phyloP scores from a whole-genome alignment of 2,329 filamentous ascomycete species.

The Colletotrichum navitas region DNA sequence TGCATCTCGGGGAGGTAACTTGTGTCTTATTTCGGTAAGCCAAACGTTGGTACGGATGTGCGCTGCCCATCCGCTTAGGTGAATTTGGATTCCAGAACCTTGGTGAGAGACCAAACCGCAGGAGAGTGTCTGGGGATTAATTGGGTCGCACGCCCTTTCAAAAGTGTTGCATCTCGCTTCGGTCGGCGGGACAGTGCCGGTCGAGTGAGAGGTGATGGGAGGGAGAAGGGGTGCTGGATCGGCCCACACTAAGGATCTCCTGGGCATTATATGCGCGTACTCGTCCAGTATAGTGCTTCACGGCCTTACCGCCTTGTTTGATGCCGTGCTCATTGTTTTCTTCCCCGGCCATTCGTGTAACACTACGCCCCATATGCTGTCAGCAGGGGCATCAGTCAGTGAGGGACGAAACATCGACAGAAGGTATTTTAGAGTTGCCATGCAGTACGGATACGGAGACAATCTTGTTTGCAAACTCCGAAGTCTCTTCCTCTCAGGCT shows the following conservation, averaged over 20 bases:
- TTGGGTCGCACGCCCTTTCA: slow-evolving; percentile 9
- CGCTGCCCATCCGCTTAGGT: not conserved
- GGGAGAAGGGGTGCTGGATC: not conserved
- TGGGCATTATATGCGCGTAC: not conserved
- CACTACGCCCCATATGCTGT: not conserved
- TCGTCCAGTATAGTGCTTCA: not conserved
- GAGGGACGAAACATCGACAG: not conserved
- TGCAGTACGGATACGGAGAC: not conserved
- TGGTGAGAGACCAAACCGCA: slow-evolving; percentile 30
- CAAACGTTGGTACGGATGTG: not conserved
- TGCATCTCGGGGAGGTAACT: slow-evolving; percentile 21
- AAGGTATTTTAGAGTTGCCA: not conserved
- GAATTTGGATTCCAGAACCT: slow-evolving; percentile 22
- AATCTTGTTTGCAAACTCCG: slow-evolving; percentile 5
- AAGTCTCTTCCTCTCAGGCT: slow-evolving; percentile 21
- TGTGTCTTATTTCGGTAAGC: not conserved
- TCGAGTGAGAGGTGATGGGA: slow-evolving; percentile 31
- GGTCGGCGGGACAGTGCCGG: slow-evolving; percentile 25
- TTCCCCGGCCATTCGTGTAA: not conserved
- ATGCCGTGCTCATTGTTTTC: not conserved
- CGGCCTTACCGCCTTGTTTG: slow-evolving; percentile 1
- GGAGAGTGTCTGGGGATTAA: slow-evolving; percentile 13
- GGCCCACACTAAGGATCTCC: not conserved
- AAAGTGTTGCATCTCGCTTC: slow-evolving; percentile 33
- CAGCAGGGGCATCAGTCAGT: not conserved